These are phyloP conservation scores for Sporothrix inflata DNA, from an alignment of 2,329 filamentous ascomycete species.

Conservation along the genomic window DNA sequence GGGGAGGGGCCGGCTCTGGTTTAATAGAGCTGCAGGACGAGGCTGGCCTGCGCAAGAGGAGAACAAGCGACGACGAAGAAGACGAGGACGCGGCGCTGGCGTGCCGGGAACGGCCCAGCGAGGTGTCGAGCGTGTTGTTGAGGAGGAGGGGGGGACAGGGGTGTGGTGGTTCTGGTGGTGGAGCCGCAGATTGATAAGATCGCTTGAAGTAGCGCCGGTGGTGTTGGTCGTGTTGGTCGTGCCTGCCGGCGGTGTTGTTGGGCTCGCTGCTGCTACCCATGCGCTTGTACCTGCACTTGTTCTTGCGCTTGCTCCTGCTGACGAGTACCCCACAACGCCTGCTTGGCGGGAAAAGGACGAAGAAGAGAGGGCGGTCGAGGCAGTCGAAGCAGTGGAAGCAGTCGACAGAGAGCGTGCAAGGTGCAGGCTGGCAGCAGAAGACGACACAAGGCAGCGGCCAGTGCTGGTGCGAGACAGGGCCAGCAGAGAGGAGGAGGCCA, in stretches of 20 bases:
- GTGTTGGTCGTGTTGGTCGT: background rate
- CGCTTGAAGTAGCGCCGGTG: constrained; percentile 18
- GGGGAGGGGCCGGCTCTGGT: background rate
- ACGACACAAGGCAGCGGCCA: background rate
- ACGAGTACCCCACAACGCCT: background rate
- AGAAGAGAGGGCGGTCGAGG: background rate
- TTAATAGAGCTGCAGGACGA: background rate
- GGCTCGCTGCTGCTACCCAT: background rate
- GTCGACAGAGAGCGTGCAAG: background rate
- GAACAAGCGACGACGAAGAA: background rate
- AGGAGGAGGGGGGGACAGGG: background rate
- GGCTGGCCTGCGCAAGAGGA: background rate
- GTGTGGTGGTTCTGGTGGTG: constrained; percentile 15
- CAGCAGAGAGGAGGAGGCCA: background rate
- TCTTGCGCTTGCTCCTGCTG: background rate
- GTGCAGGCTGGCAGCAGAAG: background rate
- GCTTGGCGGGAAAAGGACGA: background rate
- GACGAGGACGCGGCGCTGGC: constrained; percentile 6
- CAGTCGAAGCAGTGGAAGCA: background rate
- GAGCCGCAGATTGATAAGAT: constrained; percentile 26
- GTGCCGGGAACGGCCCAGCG: constrained; percentile 16
- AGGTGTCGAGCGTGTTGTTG: background rate
- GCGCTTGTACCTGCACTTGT: background rate
- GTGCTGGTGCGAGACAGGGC: constrained; percentile 1
- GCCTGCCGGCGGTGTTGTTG: constrained; percentile 12